Evolutionary conservation across 306 rosid species (phyloP).

Genomic region (Glycine tomentella): DNA sequence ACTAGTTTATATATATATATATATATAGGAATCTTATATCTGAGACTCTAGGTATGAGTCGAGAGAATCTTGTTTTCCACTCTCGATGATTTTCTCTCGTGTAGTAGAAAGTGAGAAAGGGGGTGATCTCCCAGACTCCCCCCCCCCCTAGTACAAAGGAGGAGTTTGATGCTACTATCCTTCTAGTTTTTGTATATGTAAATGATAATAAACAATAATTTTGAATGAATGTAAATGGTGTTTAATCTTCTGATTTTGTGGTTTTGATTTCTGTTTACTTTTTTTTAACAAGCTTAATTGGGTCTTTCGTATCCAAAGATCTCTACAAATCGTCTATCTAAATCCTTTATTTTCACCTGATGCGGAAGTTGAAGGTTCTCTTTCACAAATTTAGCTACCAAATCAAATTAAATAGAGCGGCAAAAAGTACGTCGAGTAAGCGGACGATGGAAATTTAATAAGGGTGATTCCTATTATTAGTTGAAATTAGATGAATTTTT

Average conservation of each 20-base stretch:
- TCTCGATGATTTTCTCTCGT: background rate
- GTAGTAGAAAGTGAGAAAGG: conserved; percentile 5
- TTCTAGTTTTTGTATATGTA: conserved; percentile 36
- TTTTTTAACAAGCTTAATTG: too few relatives aligned
- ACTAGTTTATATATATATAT: conserved; percentile 2
- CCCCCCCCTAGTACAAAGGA: background rate
- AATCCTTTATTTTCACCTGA: too few relatives aligned
- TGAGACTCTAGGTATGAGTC: conserved; percentile 16
- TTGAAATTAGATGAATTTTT: background rate
- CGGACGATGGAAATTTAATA: background rate
- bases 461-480: background rate
- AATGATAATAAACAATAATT: background rate
- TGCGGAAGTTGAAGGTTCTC: too few relatives aligned
- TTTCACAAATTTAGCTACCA: too few relatives aligned
- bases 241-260: background rate
- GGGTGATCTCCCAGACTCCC: background rate
- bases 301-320: too few relatives aligned
- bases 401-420: too few relatives aligned
- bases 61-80: conserved; percentile 31
- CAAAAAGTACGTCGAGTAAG: too few relatives aligned
- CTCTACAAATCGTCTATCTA: too few relatives aligned
- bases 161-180: conserved; percentile 1
- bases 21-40: background rate
- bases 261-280: background rate
- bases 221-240: conserved; percentile 1